Conservation (phyloP, 768 basidiomycete species). For the Favolaschia claudopus region DNA sequence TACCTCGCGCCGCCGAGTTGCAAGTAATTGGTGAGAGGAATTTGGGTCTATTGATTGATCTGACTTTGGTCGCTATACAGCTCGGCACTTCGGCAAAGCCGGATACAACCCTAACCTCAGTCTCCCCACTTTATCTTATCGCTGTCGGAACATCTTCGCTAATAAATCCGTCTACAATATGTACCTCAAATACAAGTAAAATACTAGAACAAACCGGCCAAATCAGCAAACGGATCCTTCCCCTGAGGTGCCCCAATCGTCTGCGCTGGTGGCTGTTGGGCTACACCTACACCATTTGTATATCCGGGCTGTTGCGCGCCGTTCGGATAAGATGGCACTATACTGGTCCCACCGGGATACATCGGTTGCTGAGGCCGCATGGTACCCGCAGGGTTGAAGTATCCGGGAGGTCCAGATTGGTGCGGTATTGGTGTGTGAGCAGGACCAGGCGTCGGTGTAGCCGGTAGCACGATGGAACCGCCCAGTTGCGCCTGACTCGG, state of each 20-base stretch:
- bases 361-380: neutral
- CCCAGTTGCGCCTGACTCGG: conserved; percentile 29
- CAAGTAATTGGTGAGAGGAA: too few relatives aligned
- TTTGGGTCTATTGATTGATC: too few relatives aligned
- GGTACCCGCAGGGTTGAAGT: conserved; percentile 18
- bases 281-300: conserved; percentile 12
- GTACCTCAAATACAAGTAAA: neutral
- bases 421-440: neutral
- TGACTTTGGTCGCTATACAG: too few relatives aligned
- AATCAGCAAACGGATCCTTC: conserved; percentile 88
- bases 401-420: conserved; percentile 25
- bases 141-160: neutral
- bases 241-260: conserved; percentile 38
- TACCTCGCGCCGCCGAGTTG: too few relatives aligned
- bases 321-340: neutral
- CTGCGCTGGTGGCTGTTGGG: conserved; percentile 24
- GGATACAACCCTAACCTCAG: too few relatives aligned
- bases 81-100: too few relatives aligned
- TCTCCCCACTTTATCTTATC: too few relatives aligned
- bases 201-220: conserved; percentile 73
- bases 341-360: conserved; percentile 26
- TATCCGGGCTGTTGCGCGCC: neutral
- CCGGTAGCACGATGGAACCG: conserved; percentile 52
- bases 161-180: neutral
- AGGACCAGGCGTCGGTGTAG: conserved; percentile 40